phyloP scores from a whole-genome alignment of 2,329 filamentous ascomycete species.

The Lasiodiplodia citricola region DNA sequence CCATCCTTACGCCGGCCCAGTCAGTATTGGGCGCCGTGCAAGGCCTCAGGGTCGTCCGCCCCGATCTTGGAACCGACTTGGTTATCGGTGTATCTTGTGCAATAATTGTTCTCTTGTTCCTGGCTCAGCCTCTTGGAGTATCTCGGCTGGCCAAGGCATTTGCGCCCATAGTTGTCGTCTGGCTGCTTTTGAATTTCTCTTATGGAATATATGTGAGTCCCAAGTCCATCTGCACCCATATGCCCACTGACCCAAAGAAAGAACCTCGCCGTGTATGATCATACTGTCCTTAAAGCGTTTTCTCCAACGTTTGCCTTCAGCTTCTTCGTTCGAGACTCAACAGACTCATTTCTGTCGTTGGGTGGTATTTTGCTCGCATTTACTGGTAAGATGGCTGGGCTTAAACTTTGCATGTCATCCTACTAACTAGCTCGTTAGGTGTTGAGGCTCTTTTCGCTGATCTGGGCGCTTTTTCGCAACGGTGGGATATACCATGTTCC shows the following conservation, averaged over 20 bases:
- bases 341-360: slow-evolving; percentile 67
- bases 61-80: slow-evolving; percentile 58
- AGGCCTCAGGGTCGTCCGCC: slow-evolving; percentile 62
- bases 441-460: slow-evolving; percentile 83
- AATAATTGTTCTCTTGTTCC: slow-evolving; percentile 68
- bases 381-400: slow-evolving; percentile 55
- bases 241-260: not conserved
- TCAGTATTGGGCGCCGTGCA: slow-evolving; percentile 73
- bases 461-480: slow-evolving; percentile 72
- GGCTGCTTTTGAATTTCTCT: slow-evolving; percentile 67
- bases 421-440: slow-evolving; percentile 23
- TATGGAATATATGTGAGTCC: slow-evolving; percentile 64
- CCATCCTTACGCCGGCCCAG: slow-evolving; percentile 71
- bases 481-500: not conserved
- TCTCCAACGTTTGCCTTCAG: slow-evolving; percentile 62
- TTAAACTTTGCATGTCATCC: not conserved
- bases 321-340: slow-evolving; percentile 65
- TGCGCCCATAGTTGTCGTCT: slow-evolving; percentile 70
- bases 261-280: slow-evolving; percentile 54
- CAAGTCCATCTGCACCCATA: not conserved
- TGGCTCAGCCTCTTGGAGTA: slow-evolving; percentile 69
- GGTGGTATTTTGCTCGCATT: slow-evolving; percentile 77
- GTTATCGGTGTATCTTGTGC: slow-evolving; percentile 69
- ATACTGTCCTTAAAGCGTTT: slow-evolving; percentile 59
- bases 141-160: slow-evolving; percentile 65